Base-by-base conservation (phyloP, 1,284 basidiomycete species). In the Melampsora larici-populina region DNA sequence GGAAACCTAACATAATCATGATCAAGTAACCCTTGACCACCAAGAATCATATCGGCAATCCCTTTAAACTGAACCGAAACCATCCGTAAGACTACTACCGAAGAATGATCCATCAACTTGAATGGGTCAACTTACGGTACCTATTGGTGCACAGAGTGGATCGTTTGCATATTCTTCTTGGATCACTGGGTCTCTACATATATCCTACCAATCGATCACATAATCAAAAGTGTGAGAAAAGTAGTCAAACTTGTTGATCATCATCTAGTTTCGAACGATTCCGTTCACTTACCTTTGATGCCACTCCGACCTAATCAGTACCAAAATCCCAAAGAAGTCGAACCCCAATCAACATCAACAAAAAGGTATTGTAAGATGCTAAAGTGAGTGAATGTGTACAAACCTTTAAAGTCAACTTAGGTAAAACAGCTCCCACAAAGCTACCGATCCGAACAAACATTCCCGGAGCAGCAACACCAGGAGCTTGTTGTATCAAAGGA, bases 1-100 rank as follows among this genome's bases (percentile, higher is more conserved):
- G 84, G 84, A 81, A 81, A 86, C 46, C 80, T 29, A 69, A 80
- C 79, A 77, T 84, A 84, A 46, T 81, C 80, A 6, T 81, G 66
- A n/a, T 79, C 70, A 21, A 85, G 58, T 31, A 82, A 64, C 2
- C 63, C 68, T 24, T 81, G 80, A 2, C 85, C 84, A 0, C 84
- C 82, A 33, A 80, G 71, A 1, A 85, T 79, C 67, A 85, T 84
- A 49, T 83, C 83, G 9, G 79, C 79, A 58, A 85, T 81, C 3
- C 83, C 82, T 66, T 82, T 81, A 79, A 82, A 82, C 68, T 80
- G 79, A 40, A 70, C 79, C n/a, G n/a, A n/a, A n/a, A n/a, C n/a
- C n/a, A n/a, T n/a, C n/a, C n/a, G n/a, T n/a, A n/a, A n/a, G n/a
- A n/a, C n/a, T n/a, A n/a, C n/a, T n/a, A n/a, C n/a, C n/a, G n/a